Evolutionary conservation across 306 rosid species (phyloP).

Genomic region (Prunus campanulata): DNA sequence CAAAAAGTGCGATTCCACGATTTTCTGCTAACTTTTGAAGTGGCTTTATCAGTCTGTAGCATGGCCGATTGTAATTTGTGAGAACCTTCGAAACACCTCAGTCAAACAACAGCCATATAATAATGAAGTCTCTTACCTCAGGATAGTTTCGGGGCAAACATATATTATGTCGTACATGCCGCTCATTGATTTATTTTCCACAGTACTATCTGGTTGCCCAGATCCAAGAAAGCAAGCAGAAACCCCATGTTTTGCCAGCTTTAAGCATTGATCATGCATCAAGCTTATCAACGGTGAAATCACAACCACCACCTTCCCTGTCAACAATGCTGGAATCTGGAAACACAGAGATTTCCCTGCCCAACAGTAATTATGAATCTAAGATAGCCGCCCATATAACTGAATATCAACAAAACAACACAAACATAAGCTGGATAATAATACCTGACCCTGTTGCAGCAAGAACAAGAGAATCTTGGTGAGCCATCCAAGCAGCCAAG

Average conservation of each 20-base stretch:
- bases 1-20: constrained; percentile 84
- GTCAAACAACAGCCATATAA: not conserved
- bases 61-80: not conserved
- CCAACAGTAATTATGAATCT: constrained; percentile 25
- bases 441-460: constrained; percentile 96
- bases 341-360: constrained; percentile 93
- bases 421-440: constrained; percentile 11
- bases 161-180: constrained; percentile 78
- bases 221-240: constrained; percentile 97
- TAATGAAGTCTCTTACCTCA: constrained; percentile 39
- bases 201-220: constrained; percentile 82
- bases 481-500: constrained; percentile 61
- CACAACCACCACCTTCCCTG: constrained; percentile 94
- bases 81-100: not conserved
- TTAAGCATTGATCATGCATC: constrained; percentile 97
- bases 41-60: constrained; percentile 66
- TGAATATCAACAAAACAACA: constrained; percentile 16
- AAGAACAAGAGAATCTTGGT: constrained; percentile 75
- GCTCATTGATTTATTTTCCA: constrained; percentile 79
- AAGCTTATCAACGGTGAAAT: constrained; percentile 91
- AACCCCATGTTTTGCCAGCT: constrained; percentile 65
- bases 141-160: constrained; percentile 83
- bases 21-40: constrained; percentile 75
- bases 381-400: constrained; percentile 11
- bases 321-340: constrained; percentile 87